These are phyloP conservation scores for Castanea crenata DNA, from an alignment of 306 rosid species.

Conservation along the genomic window DNA sequence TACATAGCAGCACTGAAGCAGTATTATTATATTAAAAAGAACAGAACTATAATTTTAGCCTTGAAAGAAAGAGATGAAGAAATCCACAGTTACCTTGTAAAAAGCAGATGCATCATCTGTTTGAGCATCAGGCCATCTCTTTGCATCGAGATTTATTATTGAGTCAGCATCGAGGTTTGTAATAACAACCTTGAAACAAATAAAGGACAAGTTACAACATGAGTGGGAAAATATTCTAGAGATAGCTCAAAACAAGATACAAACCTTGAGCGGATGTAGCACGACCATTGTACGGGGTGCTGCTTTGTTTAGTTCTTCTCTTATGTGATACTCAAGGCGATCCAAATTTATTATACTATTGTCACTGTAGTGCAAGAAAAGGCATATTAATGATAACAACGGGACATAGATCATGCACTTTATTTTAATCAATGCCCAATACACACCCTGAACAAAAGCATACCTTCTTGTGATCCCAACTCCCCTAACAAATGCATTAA, in stretches of 20 bases:
- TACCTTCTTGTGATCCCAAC: constrained; percentile 99
- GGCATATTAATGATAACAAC: constrained; percentile 1
- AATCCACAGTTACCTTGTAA: constrained; percentile 64
- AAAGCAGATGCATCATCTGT: constrained; percentile 64
- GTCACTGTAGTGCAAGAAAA: constrained; percentile 57
- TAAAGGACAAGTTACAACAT: constrained; percentile 12
- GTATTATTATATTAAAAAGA: not conserved
- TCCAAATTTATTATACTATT: constrained; percentile 79
- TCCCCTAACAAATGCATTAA: constrained; percentile 92
- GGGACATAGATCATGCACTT: not conserved
- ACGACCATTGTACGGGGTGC: constrained; percentile 85
- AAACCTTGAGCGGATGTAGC: constrained; percentile 85
- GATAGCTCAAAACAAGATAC: constrained; percentile 21
- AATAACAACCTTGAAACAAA: constrained; percentile 67
- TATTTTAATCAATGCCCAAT: not conserved
- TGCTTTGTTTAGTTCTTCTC: constrained; percentile 86
- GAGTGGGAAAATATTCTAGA: not conserved
- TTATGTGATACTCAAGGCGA: constrained; percentile 87
- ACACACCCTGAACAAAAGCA: not conserved
- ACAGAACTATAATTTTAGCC: not conserved
- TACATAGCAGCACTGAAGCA: not conserved
- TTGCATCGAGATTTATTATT: constrained; percentile 70
- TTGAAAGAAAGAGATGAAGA: not conserved
- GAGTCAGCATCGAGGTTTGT: constrained; percentile 77
- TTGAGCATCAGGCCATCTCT: constrained; percentile 90